Percentiles rank a stretch among this genome's conserved stretches.
Conservation (phyloP, 345 rosid genomes). For the Salix caprea region DNA sequence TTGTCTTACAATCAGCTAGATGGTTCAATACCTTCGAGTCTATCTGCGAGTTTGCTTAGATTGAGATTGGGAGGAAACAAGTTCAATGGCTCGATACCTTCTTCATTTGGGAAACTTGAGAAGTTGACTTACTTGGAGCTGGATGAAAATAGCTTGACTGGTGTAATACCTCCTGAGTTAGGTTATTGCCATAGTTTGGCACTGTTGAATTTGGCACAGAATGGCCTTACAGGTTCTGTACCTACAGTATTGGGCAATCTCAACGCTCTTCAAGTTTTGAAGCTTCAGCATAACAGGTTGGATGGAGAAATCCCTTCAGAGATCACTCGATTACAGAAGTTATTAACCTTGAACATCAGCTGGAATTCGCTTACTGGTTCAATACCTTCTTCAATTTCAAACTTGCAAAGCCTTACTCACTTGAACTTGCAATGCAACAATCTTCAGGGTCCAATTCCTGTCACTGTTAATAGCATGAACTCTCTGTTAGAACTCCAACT, state of each 20-base stretch:
- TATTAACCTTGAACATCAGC: conserved; percentile 48
- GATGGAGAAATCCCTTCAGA: conserved; percentile 47
- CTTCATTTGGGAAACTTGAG: conserved; percentile 21
- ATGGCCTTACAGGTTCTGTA: conserved; percentile 39
- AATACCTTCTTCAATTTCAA: conserved; percentile 53
- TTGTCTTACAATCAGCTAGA: conserved; percentile 46
- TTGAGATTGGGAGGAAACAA: conserved; percentile 64
- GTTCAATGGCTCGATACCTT: conserved; percentile 37
- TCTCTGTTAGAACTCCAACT: conserved; percentile 66
- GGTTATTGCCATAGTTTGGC: conserved; percentile 42
- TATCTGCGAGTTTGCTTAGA: conserved; percentile 48
- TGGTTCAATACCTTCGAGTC: conserved; percentile 43
- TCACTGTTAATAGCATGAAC: conserved; percentile 20
- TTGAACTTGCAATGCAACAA: conserved; percentile 55
- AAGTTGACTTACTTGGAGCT: conserved; percentile 58
- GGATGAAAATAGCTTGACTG: conserved; percentile 55
- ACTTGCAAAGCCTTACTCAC: conserved; percentile 28
- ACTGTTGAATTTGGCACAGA: conserved; percentile 56
- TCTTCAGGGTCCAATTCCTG: conserved; percentile 58
- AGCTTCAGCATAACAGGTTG: conserved; percentile 49
- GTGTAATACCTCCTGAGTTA: conserved; percentile 41
- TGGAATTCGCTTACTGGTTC: conserved; percentile 52
- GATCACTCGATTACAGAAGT: conserved; percentile 20
- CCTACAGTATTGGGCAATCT: conserved; percentile 44
- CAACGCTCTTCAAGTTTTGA: conserved; percentile 45